Evolutionary conservation across 1,284 basidiomycete genomes (phyloP), one percentile per base, ranked within the genome.

Genomic region (Sporisorium graminicola): DNA sequence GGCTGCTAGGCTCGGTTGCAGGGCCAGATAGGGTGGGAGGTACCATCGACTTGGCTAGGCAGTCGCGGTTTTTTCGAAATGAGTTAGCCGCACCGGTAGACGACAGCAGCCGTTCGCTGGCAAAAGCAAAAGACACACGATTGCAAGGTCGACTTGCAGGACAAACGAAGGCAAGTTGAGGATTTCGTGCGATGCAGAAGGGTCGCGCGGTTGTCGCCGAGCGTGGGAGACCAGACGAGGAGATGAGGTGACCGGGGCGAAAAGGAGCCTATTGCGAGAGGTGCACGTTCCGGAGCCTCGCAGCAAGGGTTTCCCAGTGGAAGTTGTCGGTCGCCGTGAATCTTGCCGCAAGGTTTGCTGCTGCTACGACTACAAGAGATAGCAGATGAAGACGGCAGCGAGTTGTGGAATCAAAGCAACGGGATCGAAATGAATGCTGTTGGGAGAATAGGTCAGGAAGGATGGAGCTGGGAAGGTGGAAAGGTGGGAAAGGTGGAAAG

Each of bases 121-220:
- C 16, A 49, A 49, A 49, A 18, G 47, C 18, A 29, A n/a, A 29
- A 14, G 47, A 27, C 1, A 49, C 27, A 18, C 27, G 27, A 49
- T 49, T 18, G 47, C 44, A 33, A 50, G 26, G 49, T 50, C n/a
- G 27, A 50, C 10, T 18, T 18, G 50, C 18, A 20, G 50, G 29
- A n/a, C 10, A 51, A 51, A 31, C 31, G 29, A 51, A 5, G 14
- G 7, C 5, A 31, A 31, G 29, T 31, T 10, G 29, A 5, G 29
- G n/a, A n/a, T 31, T 31, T 31, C 10, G 16, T 16, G 24, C n/a
- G 49, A 14, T 31, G 49, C 29, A 29, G 5, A 47, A 27, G 29
- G 49, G 49, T 50, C 33, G 31, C 50, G 33, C 8, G 50, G 31
- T 50, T 50, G 49, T 31, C 49, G 29, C 49, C n/a, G 29, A 50